Percentiles rank a stretch among this genome's conserved stretches.
These are phyloP conservation scores for Salvia miltiorrhiza DNA, from an alignment of 257 asterid genomes.

Conservation along the genomic window DNA sequence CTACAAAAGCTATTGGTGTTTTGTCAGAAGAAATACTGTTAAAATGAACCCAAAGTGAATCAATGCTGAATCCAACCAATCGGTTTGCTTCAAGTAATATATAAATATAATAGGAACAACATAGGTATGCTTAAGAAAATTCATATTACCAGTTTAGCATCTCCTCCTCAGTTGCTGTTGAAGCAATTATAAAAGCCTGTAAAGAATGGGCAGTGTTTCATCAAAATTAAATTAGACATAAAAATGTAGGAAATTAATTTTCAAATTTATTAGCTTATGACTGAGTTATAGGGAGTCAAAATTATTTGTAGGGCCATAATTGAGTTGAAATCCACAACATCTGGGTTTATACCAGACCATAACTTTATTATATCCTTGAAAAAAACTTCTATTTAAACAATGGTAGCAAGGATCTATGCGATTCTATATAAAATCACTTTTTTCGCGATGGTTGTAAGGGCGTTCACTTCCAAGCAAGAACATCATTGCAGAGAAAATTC, in stretches of 20 bases:
- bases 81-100: background rate
- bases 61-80: background rate
- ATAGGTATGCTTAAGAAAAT: background rate
- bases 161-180: conserved; percentile 97
- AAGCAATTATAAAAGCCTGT: conserved; percentile 98
- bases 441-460: background rate
- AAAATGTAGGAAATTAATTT: background rate
- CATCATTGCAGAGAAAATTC: background rate
- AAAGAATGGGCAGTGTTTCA: conserved; percentile 10
- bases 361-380: background rate
- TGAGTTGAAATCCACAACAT: no score
- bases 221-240: conserved; percentile 10
- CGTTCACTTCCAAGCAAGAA: background rate
- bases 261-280: no score
- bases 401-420: background rate
- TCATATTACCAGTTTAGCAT: conserved; percentile 78
- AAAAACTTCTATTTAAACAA: background rate
- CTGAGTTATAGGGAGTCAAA: no score
- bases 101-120: conserved; percentile 5
- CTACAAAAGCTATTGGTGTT: background rate
- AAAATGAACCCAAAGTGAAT: background rate
- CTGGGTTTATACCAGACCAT: background rate
- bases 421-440: background rate
- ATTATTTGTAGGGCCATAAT: no score
- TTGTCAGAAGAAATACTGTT: background rate